A percentile compares a stretch with the other conserved stretches of the same genome.
Conservation (phyloP, 2,329 filamentous ascomycete species). For the Arthroderma sp. region DNA sequence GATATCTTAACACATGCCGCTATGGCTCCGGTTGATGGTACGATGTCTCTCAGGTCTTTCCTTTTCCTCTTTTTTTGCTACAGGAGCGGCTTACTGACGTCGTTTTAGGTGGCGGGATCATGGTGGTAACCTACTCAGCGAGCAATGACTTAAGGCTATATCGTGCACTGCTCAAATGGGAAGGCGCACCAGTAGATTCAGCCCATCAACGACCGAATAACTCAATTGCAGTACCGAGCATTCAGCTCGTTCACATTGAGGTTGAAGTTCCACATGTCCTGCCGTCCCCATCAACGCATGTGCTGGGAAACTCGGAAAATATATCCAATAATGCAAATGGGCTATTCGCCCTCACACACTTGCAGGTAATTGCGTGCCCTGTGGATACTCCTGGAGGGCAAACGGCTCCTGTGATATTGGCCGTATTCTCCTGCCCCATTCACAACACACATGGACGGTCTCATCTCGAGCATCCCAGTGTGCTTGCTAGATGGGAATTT, state of each 20-base stretch:
- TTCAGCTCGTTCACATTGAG: conserved; percentile 29
- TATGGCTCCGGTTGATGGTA: conserved; percentile 58
- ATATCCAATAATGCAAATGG: conserved; percentile 21
- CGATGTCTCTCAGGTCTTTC: conserved; percentile 24
- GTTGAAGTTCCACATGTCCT: conserved; percentile 26
- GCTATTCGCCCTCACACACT: conserved; percentile 54
- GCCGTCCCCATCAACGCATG: conserved; percentile 19
- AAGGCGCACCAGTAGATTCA: conserved; percentile 30
- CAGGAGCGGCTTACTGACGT: background rate
- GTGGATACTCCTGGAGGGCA: conserved; percentile 47
- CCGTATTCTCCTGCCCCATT: conserved; percentile 55
- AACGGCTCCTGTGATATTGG: conserved; percentile 45
- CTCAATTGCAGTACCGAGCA: conserved; percentile 26
- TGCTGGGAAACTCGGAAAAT: conserved; percentile 19
- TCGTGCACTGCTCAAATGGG: conserved; percentile 64
- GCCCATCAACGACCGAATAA: conserved; percentile 11
- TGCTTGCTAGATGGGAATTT: conserved; percentile 74
- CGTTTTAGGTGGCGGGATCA: conserved; percentile 18
- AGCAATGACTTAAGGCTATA: conserved; percentile 64
- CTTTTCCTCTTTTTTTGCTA: background rate
- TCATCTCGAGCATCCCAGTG: conserved; percentile 54
- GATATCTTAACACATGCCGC: conserved; percentile 71
- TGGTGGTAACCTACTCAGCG: conserved; percentile 36
- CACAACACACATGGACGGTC: conserved; percentile 41
- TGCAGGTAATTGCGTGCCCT: conserved; percentile 60